Evolutionary conservation across 2,329 filamentous ascomycete genomes (phyloP).

Genomic region (Fusarium subtropicale): DNA sequence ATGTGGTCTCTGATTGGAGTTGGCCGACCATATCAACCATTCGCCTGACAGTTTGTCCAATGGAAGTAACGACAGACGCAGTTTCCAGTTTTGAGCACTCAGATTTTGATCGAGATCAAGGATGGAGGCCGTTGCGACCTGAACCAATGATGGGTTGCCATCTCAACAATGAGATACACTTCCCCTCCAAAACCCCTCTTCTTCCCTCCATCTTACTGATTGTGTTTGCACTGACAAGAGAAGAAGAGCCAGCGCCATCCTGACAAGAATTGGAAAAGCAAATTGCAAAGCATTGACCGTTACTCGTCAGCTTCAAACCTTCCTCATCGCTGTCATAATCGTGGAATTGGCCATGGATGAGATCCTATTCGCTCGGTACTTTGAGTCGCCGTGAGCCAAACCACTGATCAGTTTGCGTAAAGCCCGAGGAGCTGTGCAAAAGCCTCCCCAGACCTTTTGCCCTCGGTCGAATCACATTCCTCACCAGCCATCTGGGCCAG

Average conservation of each 20-base stretch:
- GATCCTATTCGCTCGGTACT: slow-evolving; percentile 46
- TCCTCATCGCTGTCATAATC: slow-evolving; percentile 35
- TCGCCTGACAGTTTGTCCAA: slow-evolving; percentile 14
- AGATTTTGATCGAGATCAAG: slow-evolving; percentile 25
- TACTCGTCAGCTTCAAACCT: slow-evolving; percentile 40
- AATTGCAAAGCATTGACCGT: slow-evolving; percentile 20
- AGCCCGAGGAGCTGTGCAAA: slow-evolving; percentile 31
- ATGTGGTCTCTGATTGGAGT: slow-evolving; percentile 9
- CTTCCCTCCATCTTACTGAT: slow-evolving; percentile 9
- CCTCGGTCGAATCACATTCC: slow-evolving; percentile 47
- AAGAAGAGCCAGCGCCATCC: slow-evolving; percentile 23
- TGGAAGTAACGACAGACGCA: background rate
- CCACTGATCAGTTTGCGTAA: slow-evolving; percentile 22
- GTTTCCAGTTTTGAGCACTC: slow-evolving; percentile 9
- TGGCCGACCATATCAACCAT: slow-evolving; percentile 1
- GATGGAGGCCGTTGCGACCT: slow-evolving; percentile 18
- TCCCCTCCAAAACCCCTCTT: slow-evolving; percentile 13
- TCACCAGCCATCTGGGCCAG: slow-evolving; percentile 47
- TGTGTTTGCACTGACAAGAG: slow-evolving; percentile 1
- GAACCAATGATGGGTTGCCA: slow-evolving; percentile 26
- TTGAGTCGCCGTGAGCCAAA: slow-evolving; percentile 38
- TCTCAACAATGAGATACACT: slow-evolving; percentile 8
- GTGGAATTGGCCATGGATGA: slow-evolving; percentile 23
- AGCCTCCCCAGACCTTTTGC: slow-evolving; percentile 29
- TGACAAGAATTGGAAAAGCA: slow-evolving; percentile 20